Evolutionary conservation across 2,329 filamentous ascomycete species (phyloP), one percentile per base, ranked within the genome.

Genomic region (Fusarium xyrophilum): DNA sequence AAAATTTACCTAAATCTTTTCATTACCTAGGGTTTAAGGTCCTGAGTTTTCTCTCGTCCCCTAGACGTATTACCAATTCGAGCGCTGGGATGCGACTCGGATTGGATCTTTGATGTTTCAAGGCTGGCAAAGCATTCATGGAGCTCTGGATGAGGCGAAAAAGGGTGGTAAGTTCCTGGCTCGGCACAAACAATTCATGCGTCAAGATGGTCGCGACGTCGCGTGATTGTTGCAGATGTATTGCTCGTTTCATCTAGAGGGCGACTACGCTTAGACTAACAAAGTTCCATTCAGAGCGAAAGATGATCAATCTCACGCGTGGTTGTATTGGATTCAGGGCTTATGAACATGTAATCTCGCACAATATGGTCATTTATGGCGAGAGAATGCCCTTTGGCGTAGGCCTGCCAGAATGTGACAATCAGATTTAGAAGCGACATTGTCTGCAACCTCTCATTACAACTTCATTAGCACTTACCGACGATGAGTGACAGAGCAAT

Each of bases 221-320:
- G 19, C 44, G 56, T 42, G 33, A 32, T 35, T 40, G 61, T 59
- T 44, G 33, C 23, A 3, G 7, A 12, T 57, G 27, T 33, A 63
- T 51, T 63, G 13, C 38, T 8, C 19, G 52, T 64, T 32, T 64
- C 61, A 64, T 23, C 15, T 27, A 40, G 33, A 28, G 15, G 17
- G 5, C 2, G 1, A 28, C 25, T 11, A 28, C 10, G 32, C 43
- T 36, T 23, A 10, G 25, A 6, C 32, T 35, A 3, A 25, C 23
- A 25, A 30, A 51, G 32, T 15, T 19, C n/a, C 25, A 7, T 50
- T 19, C 12, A 11, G 3, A 3, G 25, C n/a, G 8, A 53, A 8
- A 19, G 7, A 3, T 46, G 10, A 32, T n/a, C 4, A 9, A n/a
- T 44, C 36, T 32, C 36, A 32, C 13, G 13, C 21, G 25, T 25